Evolutionary conservation across 768 basidiomycete genomes (phyloP).

Genomic region (Termitomyces sp.): DNA sequence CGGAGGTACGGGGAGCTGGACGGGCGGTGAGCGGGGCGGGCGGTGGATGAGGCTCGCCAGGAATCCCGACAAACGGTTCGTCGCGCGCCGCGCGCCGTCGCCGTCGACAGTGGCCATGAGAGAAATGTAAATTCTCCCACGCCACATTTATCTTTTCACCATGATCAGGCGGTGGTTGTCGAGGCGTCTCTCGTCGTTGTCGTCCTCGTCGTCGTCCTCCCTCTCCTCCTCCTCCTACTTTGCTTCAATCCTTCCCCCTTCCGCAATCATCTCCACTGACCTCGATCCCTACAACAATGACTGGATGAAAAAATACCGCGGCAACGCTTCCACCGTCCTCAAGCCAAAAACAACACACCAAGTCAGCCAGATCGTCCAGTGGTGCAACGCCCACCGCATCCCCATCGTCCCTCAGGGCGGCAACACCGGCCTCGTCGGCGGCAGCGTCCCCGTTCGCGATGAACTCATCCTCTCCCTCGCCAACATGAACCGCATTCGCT

Average conservation of each 20-base stretch:
- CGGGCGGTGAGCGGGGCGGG: slow-evolving; percentile 23
- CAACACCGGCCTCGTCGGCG: slow-evolving; percentile 97
- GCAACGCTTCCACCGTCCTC: slow-evolving; percentile 78
- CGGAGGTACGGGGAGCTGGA: slow-evolving; percentile 38
- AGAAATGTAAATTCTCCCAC: slow-evolving; percentile 8
- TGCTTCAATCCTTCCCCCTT: slow-evolving; percentile 52
- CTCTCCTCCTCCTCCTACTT: slow-evolving; percentile 40
- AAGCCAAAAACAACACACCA: slow-evolving; percentile 85
- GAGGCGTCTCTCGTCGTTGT: no score
- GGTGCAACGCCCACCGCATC: slow-evolving; percentile 76
- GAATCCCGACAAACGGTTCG: slow-evolving; percentile 78
- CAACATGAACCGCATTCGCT: slow-evolving; percentile 77
- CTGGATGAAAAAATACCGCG: slow-evolving; percentile 95
- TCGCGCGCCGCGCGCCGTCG: neutral
- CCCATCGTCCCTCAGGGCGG: slow-evolving; percentile 97
- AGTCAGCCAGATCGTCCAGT: slow-evolving; percentile 83
- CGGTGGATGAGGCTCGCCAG: slow-evolving; percentile 75
- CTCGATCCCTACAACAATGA: slow-evolving; percentile 80
- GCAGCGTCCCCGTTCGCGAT: slow-evolving; percentile 82
- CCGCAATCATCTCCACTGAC: slow-evolving; percentile 69
- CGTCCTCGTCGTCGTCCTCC: slow-evolving; percentile 11
- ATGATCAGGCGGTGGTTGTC: no score
- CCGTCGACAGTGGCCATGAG: slow-evolving; percentile 21
- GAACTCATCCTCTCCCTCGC: slow-evolving; percentile 83
- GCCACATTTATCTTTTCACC: neutral